A percentile compares a stretch with the other conserved stretches of the same genome.
Evolutionary conservation across 768 basidiomycete species (phyloP).

Genomic region (Boletellus ananiceps): DNA sequence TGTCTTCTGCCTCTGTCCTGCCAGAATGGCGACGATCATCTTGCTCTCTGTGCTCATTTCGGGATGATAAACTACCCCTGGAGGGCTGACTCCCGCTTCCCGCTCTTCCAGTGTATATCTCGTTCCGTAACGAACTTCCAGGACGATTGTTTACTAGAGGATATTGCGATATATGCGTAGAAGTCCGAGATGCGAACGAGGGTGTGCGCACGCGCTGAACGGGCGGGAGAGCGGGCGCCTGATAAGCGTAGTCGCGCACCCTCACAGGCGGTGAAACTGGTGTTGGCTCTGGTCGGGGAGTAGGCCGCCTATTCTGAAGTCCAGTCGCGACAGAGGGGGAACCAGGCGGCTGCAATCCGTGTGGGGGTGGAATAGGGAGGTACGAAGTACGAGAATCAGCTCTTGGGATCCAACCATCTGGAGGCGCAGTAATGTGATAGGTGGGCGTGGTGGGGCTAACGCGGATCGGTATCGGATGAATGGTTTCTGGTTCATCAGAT

Average conservation of each 20-base stretch:
- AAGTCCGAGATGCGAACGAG: constrained; percentile 25
- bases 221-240: constrained; percentile 7
- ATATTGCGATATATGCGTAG: constrained; percentile 30
- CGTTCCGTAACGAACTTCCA: constrained; percentile 24
- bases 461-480: constrained; percentile 29
- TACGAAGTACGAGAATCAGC: constrained; percentile 25
- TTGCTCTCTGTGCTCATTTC: constrained; percentile 14
- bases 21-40: constrained; percentile 9
- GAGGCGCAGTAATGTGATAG: constrained; percentile 7
- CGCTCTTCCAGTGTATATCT: constrained; percentile 16
- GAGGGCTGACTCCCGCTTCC: constrained; percentile 26
- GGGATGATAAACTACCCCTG: constrained; percentile 10
- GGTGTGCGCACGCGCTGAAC: constrained; percentile 14
- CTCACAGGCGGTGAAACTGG: constrained; percentile 24
- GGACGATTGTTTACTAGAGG: constrained; percentile 27
- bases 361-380: constrained; percentile 22
- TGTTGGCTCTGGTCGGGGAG: constrained; percentile 5
- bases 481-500: constrained; percentile 21
- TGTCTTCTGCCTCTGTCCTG: constrained; percentile 25
- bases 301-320: constrained; percentile 7
- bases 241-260: constrained; percentile 30
- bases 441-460: constrained; percentile 10
- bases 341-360: constrained; percentile 12
- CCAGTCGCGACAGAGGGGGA: constrained; percentile 12
- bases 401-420: constrained; percentile 29